phyloP scores from a whole-genome alignment of 106 monocot genomes.

The Cymbidium sinense region DNA sequence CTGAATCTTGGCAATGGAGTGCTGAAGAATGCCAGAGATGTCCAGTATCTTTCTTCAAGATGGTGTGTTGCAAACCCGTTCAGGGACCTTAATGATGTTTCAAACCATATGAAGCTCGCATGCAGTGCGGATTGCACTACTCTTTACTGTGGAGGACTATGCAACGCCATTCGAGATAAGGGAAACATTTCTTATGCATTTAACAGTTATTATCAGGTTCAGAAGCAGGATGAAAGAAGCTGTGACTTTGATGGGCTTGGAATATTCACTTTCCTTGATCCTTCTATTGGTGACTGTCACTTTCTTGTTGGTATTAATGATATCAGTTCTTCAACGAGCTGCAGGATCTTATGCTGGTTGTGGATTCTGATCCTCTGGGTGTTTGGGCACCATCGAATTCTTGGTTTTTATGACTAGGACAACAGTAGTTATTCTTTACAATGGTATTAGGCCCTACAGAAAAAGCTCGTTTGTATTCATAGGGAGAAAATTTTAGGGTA shows the following conservation, averaged over 20 bases:
- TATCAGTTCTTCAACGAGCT: conserved; percentile 25
- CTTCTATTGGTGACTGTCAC: conserved; percentile 62
- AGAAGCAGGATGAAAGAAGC: conserved; percentile 56
- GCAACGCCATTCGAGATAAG: conserved; percentile 68
- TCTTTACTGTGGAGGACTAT: conserved; percentile 63
- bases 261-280: conserved; percentile 88
- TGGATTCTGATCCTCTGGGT: conserved; percentile 44
- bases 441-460: neutral
- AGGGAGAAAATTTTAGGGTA: neutral
- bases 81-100: conserved; percentile 27
- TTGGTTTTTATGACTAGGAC: neutral
- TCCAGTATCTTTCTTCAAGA: conserved; percentile 57
- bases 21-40: conserved; percentile 72
- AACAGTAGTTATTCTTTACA: neutral
- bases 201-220: conserved; percentile 84
- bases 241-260: conserved; percentile 92
- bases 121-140: conserved; percentile 83
- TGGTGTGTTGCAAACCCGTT: conserved; percentile 82
- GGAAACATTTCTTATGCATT: conserved; percentile 80
- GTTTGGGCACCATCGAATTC: conserved; percentile 13
- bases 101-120: conserved; percentile 66
- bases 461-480: neutral
- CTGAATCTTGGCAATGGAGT: conserved; percentile 52
- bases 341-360: conserved; percentile 17
- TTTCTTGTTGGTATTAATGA: conserved; percentile 68